Percentiles rank a stretch among this genome's conserved stretches.
Evolutionary conservation across 2,329 filamentous ascomycete genomes (phyloP).

Genomic region (Trichoderma semiorbis): DNA sequence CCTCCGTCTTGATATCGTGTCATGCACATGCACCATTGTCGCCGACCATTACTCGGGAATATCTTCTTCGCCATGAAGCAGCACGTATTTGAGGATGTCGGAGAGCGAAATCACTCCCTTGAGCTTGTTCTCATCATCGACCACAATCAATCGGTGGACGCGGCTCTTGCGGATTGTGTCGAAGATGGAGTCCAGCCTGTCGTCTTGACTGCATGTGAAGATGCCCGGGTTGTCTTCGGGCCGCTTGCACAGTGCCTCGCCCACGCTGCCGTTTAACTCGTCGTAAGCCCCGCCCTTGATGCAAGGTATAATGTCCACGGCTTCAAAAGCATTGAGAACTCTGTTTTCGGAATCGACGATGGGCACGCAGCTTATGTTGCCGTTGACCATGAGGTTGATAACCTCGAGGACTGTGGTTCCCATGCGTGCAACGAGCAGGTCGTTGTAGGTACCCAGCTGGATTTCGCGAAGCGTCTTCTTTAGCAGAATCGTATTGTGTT

Average conservation of each 20-base stretch:
- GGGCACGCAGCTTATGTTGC: slow-evolving; percentile 92
- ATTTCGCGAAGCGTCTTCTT: slow-evolving; percentile 85
- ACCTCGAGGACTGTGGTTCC: slow-evolving; percentile 88
- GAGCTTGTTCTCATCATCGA: slow-evolving; percentile 83
- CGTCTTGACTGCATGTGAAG: slow-evolving; percentile 89
- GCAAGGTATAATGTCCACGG: slow-evolving; percentile 92
- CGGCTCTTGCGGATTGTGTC: slow-evolving; percentile 93
- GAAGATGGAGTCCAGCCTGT: slow-evolving; percentile 92
- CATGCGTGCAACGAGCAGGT: slow-evolving; percentile 82
- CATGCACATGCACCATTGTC: not conserved
- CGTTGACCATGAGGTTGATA: slow-evolving; percentile 86
- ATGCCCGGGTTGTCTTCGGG: slow-evolving; percentile 93
- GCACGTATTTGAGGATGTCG: slow-evolving; percentile 92
- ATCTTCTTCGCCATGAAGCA: slow-evolving; percentile 73
- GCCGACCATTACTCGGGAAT: not conserved
- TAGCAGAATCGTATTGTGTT: slow-evolving; percentile 79
- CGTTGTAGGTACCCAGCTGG: slow-evolving; percentile 76
- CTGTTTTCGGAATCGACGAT: slow-evolving; percentile 75
- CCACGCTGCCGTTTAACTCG: slow-evolving; percentile 79
- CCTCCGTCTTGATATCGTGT: not conserved
- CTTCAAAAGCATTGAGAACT: slow-evolving; percentile 95
- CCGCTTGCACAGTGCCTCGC: slow-evolving; percentile 82
- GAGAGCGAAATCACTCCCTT: slow-evolving; percentile 90
- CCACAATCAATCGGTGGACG: slow-evolving; percentile 87
- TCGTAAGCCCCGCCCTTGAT: slow-evolving; percentile 94